phyloP scores from a whole-genome alignment of 1,284 basidiomycete species.

The Malassezia dermatis region DNA sequence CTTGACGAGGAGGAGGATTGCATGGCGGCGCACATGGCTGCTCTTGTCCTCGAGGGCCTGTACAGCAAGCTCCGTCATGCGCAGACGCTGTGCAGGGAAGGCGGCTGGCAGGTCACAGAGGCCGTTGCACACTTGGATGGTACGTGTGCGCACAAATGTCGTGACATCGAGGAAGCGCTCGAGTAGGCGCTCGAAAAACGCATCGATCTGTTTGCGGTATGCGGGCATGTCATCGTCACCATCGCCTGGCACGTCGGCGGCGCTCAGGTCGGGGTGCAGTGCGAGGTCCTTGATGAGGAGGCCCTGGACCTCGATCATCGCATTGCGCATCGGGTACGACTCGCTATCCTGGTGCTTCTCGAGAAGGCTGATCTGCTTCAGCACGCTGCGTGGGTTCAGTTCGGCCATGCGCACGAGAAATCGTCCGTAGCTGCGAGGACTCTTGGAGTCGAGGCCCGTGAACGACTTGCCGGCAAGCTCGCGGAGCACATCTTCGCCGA shows the following conservation, averaged over 20 bases:
- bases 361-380: slow-evolving; percentile 80
- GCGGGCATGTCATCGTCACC: slow-evolving; percentile 47
- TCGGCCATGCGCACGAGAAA: slow-evolving; percentile 78
- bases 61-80: slow-evolving; percentile 65
- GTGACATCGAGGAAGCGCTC: slow-evolving; percentile 80
- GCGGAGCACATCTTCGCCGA: slow-evolving; percentile 78
- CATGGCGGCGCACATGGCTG: slow-evolving; percentile 72
- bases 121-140: slow-evolving; percentile 65
- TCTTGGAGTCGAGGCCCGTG: slow-evolving; percentile 71
- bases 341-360: slow-evolving; percentile 82
- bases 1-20: slow-evolving; percentile 66
- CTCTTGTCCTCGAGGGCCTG: slow-evolving; percentile 81
- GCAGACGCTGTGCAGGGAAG: slow-evolving; percentile 74
- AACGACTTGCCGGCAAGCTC: slow-evolving; percentile 73
- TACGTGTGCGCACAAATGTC: slow-evolving; percentile 81
- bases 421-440: slow-evolving; percentile 70
- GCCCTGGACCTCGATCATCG: slow-evolving; percentile 46
- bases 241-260: slow-evolving; percentile 20
- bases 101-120: slow-evolving; percentile 63
- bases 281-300: slow-evolving; percentile 49
- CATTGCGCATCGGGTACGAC: slow-evolving; percentile 84
- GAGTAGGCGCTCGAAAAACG: slow-evolving; percentile 70
- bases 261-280: slow-evolving; percentile 26
- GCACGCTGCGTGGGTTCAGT: slow-evolving; percentile 67
- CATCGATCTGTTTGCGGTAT: slow-evolving; percentile 69